phyloP scores from a whole-genome alignment of 2,329 filamentous ascomycete genomes.

The Colletotrichum musae region DNA sequence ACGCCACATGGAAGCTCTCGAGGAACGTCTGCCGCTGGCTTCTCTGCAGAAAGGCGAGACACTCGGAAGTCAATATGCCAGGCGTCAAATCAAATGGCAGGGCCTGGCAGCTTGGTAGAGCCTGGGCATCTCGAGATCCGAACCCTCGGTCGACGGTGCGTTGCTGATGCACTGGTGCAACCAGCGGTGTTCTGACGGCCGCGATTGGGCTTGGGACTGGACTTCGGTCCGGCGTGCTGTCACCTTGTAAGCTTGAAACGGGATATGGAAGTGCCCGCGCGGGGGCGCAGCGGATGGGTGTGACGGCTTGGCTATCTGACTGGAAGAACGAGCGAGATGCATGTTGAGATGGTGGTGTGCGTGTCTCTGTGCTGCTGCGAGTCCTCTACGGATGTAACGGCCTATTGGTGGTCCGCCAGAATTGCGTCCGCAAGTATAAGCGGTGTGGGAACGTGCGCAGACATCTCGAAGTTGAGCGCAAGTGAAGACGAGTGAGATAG shows the following conservation, averaged over 20 bases:
- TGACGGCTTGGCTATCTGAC: slow-evolving; percentile 23
- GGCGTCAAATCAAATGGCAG: slow-evolving; percentile 4
- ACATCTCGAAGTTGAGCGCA: slow-evolving; percentile 12
- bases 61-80: slow-evolving; percentile 18
- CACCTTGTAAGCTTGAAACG: slow-evolving; percentile 35
- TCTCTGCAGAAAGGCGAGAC: slow-evolving; percentile 35
- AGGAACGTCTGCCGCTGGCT: slow-evolving; percentile 26
- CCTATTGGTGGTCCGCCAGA: slow-evolving; percentile 1
- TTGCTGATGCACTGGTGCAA: slow-evolving; percentile 29
- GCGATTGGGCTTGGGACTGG: slow-evolving; percentile 17
- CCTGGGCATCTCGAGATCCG: slow-evolving; percentile 35
- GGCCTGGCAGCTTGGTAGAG: slow-evolving; percentile 2
- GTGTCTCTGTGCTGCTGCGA: slow-evolving; percentile 1
- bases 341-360: slow-evolving; percentile 7
- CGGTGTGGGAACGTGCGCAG: slow-evolving; percentile 21
- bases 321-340: slow-evolving; percentile 11
- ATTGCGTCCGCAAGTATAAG: slow-evolving; percentile 2
- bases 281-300: slow-evolving; percentile 34
- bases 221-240: slow-evolving; percentile 28
- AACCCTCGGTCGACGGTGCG: slow-evolving; percentile 24
- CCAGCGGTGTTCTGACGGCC: neutral
- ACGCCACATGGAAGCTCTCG: slow-evolving; percentile 35
- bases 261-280: slow-evolving; percentile 31
- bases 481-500: slow-evolving; percentile 6
- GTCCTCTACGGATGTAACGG: neutral